Percentiles rank a stretch among this genome's conserved stretches.
These are phyloP conservation scores for Collybia sordida DNA, from an alignment of 768 basidiomycete species.

Conservation along the genomic window DNA sequence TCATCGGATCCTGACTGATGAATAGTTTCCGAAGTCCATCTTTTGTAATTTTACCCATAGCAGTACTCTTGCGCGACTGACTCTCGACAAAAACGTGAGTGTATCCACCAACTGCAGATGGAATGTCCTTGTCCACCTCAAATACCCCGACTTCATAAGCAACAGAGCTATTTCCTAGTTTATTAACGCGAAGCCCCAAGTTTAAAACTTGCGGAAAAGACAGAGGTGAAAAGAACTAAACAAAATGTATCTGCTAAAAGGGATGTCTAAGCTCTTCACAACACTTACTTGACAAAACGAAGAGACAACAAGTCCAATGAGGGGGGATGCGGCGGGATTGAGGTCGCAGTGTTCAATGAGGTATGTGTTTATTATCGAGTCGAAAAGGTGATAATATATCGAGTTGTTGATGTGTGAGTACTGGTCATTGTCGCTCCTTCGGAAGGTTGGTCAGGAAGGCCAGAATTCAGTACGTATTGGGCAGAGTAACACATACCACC, in stretches of 20 bases:
- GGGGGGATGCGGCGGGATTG: conserved; percentile 45
- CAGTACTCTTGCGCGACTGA: conserved; percentile 51
- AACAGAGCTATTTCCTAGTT: conserved; percentile 74
- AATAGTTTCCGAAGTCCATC: conserved; percentile 46
- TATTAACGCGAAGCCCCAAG: conserved; percentile 66
- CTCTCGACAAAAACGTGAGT: conserved; percentile 85
- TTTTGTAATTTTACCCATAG: conserved; percentile 41
- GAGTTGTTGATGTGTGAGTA: conserved; percentile 83
- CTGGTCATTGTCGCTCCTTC: conserved; percentile 86
- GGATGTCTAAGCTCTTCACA: background rate
- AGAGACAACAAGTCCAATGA: conserved; percentile 77
- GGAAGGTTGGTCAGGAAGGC: background rate
- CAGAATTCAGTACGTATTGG: background rate
- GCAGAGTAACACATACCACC: conserved; percentile 50
- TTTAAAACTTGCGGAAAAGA: conserved; percentile 73
- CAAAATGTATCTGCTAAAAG: background rate
- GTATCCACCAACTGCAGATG: conserved; percentile 57
- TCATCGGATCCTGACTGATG: conserved; percentile 17
- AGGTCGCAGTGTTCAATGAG: conserved; percentile 65
- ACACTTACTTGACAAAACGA: conserved; percentile 62
- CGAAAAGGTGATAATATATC: conserved; percentile 79
- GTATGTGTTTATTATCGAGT: conserved; percentile 80
- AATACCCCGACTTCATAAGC: conserved; percentile 82
- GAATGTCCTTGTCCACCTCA: conserved; percentile 37
- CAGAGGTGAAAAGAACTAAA: conserved; percentile 69